Evolutionary conservation across 176 grass and related monocot genomes (phyloP), one percentile per base, ranked within the genome.

Genomic region (Coix lacrymajobi): DNA sequence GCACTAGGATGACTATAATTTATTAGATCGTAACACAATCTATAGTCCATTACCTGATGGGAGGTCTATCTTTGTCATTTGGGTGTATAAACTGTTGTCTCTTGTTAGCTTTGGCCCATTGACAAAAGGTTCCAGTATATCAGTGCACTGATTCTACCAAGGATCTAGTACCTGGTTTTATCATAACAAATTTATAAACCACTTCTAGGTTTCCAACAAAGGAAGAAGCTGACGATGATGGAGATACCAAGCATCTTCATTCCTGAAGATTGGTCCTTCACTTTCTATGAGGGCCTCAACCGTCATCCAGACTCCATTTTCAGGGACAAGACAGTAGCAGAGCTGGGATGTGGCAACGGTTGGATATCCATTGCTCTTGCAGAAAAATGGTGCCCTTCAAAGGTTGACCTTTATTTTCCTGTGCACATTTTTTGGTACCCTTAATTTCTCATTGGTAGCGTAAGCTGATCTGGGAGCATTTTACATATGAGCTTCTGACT

Each of bases 261-360:
- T 87, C 96, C 96, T 62, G 96, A 99, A 90, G 96, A 99, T 76
- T 99, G 93, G 96, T 99, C 96, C 52, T 99, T 99, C 82, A 99
- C 96, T 52, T 99, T 99, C 67, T 99, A 96, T 6, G 96, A 99
- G 89, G 96, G 96, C 66, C 90, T 99, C 64, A 99, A 99, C 51
- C 79, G 96, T 19, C 93, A 92, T 44, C 91, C 87, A 66, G 93
- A 92, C 84, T 96, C 96, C 77, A 87, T 96, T 83, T 99, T 99
- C 65, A 91, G 90, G 83, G 91, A 99, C 3, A 99, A 93, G 67
- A 99, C 83, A 16, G 80, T 96, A 5, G 81, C 96, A 34, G 93
- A 96, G 83, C 80, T 96, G 65, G 96, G 96, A 38, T 96, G 93
- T 80, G 96, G 96, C 71, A 99, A 99, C 41, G 96, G 96, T 80